Evolutionary conservation across 352 stramenopile genomes (phyloP), one percentile per base, ranked within the genome.

Genomic region (Phytophthora uliginosa): DNA sequence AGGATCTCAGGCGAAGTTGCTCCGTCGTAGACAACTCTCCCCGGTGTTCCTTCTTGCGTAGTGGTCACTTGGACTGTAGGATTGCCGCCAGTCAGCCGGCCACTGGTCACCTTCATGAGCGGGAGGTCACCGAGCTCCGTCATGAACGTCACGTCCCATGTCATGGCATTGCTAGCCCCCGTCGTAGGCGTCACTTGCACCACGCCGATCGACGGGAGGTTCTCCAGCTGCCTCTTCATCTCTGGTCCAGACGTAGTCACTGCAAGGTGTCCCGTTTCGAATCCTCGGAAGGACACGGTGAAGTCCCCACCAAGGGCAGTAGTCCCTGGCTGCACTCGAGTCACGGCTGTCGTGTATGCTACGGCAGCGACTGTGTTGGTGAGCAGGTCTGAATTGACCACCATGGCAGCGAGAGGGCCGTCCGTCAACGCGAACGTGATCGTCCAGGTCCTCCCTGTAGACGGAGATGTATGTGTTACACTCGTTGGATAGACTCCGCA

Each of bases 71-170:
- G 68, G 26, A 97, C 74, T 2, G 74, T 79, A 15, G 89, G 70
- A 50, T 67, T 85, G 2, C 84, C 86, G 17, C 91, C 90, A 5
- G 75, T 94, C 9, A 99, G 79, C 20, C 96, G 83, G 0, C 96
- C 97, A 22, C 83, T 83, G 1, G 97, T 99, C 18, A 92, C 85
- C 61, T 90, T 83, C 81, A 99, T 94, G 48, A 95, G 69, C 8
- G 97, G 96, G 17, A 99, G 68, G 71, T 99, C 88, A 1, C 97
- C 96, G n/a, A 98, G 75, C 58, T 98, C 92, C 9, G 95, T 98
- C 20, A 96, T 58, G 68, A 99, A 99, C 4, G 89, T 97, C 6
- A 99, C 82, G 38, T 89, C 86, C 96, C 96, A 99, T 2, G 57
- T 79, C 77, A 87, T 90, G 0, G 78, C 81, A 55, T 95, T 97